Base-by-base conservation (phyloP, 2,329 filamentous ascomycete genomes). In the Cladosporium cucumerinum region DNA sequence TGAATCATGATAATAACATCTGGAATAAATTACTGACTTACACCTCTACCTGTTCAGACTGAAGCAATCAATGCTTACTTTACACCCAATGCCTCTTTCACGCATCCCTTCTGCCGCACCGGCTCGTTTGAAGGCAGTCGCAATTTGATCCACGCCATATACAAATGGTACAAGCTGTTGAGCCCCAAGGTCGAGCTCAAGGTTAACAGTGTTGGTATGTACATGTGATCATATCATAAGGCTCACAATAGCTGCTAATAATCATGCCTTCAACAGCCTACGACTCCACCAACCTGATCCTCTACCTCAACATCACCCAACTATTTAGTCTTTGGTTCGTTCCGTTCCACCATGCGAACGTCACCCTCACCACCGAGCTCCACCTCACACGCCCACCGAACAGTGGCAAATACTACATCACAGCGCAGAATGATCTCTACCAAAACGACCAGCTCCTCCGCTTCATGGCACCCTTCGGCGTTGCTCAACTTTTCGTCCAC, bases 121-220 rank as follows among this genome's bases (percentile, higher is more conserved):
- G 81, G 81, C 51, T 81, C 77, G 66, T 85, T 83, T 69, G 72
- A 79, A 12, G 85, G 88, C 68, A 93, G 90, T 11, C 83, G 91
- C 51, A 86, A 83, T 78, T 74, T 91, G 6, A 82, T 96, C 21
- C 79, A 85, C 57, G 82, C 84, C 70, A 88, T 96, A 64, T 96
- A 92, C 73, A 86, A 87, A 48, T 93, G 90, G 90, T 94, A 96
- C 78, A 91, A 92, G 73, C 89, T 94, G 68, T 81, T 96, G 73
- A 92, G 88, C 67, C 93, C 93, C 0, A 80, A 82, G 21, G 90
- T 95, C 10, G 82, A 88, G 51, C 78, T 94, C 14, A 79, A 84
- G 1, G 81, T 97, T 21, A 85, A 92, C 61, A 83, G 81, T 32
- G 77, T 87, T 21, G 85, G 85, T 86, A 68, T 28, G 67, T 63